Conservation (phyloP, 108 stramenopile genomes). For the Skeletonema menzelii region DNA sequence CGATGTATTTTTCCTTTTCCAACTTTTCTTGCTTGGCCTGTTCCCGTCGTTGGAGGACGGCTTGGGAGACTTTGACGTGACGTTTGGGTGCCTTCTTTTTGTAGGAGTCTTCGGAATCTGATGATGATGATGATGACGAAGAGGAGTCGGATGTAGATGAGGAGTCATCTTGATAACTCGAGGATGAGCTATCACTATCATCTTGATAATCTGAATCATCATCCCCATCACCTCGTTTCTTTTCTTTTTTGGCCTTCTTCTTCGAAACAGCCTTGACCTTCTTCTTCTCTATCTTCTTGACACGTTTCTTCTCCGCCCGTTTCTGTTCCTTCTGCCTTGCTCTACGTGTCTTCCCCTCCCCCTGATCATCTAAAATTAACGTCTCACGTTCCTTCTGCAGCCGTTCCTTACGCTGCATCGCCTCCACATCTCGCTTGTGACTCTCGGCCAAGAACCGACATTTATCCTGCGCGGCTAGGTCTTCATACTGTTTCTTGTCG, state of each 20-base stretch:
- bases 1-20: slow-evolving; percentile 72
- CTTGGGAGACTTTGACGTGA: slow-evolving; percentile 36
- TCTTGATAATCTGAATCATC: slow-evolving; percentile 49
- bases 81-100: slow-evolving; percentile 44
- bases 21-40: slow-evolving; percentile 56
- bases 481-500: slow-evolving; percentile 53
- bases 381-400: slow-evolving; percentile 54
- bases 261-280: slow-evolving; percentile 5
- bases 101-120: slow-evolving; percentile 48
- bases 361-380: slow-evolving; percentile 55
- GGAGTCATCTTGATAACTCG: slow-evolving; percentile 32
- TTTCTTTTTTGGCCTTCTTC: slow-evolving; percentile 46
- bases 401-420: slow-evolving; percentile 57
- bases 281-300: slow-evolving; percentile 46
- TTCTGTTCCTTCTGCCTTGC: slow-evolving; percentile 26
- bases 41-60: slow-evolving; percentile 52
- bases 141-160: slow-evolving; percentile 26
- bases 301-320: slow-evolving; percentile 18
- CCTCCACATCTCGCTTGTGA: slow-evolving; percentile 72
- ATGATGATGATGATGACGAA: slow-evolving; percentile 26
- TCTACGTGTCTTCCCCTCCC: slow-evolving; percentile 46
- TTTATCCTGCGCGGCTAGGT: slow-evolving; percentile 57
- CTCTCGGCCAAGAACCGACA: slow-evolving; percentile 68
- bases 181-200: slow-evolving; percentile 33
- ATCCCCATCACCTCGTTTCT: slow-evolving; percentile 44